Base-by-base conservation (phyloP, 176 grass and related monocot species). In the Dactylis glomerata region DNA sequence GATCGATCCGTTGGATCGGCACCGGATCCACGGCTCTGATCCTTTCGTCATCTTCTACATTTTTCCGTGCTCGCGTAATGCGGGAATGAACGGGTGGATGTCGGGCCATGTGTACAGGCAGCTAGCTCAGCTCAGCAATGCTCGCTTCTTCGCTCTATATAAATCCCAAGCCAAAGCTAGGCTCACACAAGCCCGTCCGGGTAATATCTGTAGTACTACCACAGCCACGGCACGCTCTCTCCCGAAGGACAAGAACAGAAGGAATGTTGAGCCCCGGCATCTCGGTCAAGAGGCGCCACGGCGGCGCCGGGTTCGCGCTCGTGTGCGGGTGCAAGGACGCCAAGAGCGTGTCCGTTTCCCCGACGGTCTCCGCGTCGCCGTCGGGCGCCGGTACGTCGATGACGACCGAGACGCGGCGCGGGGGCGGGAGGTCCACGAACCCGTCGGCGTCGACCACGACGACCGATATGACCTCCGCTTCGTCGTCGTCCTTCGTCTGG, bases 311-410 rank as follows among this genome's bases (percentile, higher is more conserved):
- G 47, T 87, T 91, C 50, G 13, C 67, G 65, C 83, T 96, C 4
- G 67, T 77, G 23, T 96, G 88, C 75, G 77, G 88, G 26, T 96
- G 94, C 86, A 96, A 87, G 86, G 91, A 91, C 76, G 27, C 68
- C 14, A 96, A 91, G 89, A 87, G 84, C 68, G 85, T 91, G 65
- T 91, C 91, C 0, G 89, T 94, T 3, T 87, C 89, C 0, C 45
- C 84, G 44, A 69, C 83, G 4, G 78, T 54, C 49, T 84, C 76
- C 17, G 20, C 56, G 10, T 76, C 88, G 10, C 42, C 69, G 46
- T 46, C 85, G 2, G 72, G 33, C 16, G 72, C 74, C 3, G 54
- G 65, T 32, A 88, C 88, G 9, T 71, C 73, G 40, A 72, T 89
- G 33, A 69, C 63, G 12, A 46, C 69, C 44, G 68, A 28, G 52